Percentiles rank a stretch among this genome's conserved stretches.
Evolutionary conservation across 352 stramenopile species (phyloP).

Genomic region (Globisporangium irregulare): DNA sequence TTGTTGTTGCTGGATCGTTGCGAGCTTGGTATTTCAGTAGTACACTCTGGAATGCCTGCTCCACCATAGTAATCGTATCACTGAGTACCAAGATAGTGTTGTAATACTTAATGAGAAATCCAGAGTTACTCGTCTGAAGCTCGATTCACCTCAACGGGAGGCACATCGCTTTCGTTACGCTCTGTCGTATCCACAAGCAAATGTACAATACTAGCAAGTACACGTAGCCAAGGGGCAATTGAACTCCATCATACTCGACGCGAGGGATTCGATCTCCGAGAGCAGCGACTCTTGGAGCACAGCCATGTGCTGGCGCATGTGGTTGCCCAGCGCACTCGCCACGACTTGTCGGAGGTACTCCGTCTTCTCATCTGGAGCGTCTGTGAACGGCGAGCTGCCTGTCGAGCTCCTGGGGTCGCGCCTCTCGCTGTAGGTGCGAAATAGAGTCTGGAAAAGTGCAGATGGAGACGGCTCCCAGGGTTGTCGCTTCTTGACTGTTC

Average conservation of each 20-base stretch:
- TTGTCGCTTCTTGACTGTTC: not conserved
- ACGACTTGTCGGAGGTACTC: not conserved
- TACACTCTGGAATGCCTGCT: too few relatives aligned
- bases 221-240: not conserved
- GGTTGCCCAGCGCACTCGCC: not conserved
- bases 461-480: not conserved
- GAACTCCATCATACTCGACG: not conserved
- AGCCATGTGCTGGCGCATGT: not conserved
- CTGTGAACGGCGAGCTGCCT: not conserved
- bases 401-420: not conserved
- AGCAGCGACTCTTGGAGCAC: not conserved
- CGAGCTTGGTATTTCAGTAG: too few relatives aligned
- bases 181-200: too few relatives aligned
- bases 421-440: not conserved
- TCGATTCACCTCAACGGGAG: too few relatives aligned
- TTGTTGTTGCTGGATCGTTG: too few relatives aligned
- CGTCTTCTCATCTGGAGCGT: not conserved
- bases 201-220: not conserved
- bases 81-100: too few relatives aligned
- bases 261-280: not conserved
- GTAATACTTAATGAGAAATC: too few relatives aligned
- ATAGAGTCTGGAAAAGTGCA: not conserved
- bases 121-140: too few relatives aligned
- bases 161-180: too few relatives aligned
- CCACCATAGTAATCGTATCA: too few relatives aligned